Conservation (phyloP, 179 eudicot species). For the Beta corolliflora region DNA sequence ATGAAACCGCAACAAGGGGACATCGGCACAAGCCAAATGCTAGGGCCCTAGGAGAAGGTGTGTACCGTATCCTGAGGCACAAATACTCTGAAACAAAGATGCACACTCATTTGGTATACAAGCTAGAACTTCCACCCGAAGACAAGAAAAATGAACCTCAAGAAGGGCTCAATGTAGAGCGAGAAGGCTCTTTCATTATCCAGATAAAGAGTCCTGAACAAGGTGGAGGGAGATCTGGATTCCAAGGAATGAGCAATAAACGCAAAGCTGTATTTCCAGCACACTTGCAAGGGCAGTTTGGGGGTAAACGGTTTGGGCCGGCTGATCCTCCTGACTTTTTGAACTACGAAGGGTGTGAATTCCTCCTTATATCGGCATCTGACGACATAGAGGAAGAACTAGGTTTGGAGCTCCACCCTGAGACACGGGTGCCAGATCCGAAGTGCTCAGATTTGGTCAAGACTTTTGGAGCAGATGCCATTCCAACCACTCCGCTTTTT, state of each 20-base stretch:
- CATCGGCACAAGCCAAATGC: conserved; percentile 50
- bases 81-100: conserved; percentile 30
- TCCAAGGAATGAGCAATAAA: conserved; percentile 57
- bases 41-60: conserved; percentile 76
- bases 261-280: conserved; percentile 75
- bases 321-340: conserved; percentile 80
- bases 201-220: conserved; percentile 75
- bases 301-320: conserved; percentile 39
- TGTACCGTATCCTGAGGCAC: conserved; percentile 67
- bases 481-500: conserved; percentile 51
- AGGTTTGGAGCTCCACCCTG: conserved; percentile 57
- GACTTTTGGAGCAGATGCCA: conserved; percentile 48
- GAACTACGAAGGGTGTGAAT: conserved; percentile 86
- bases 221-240: conserved; percentile 25
- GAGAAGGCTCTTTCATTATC: conserved; percentile 63
- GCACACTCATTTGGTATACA: conserved; percentile 77
- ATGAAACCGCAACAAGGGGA: conserved; percentile 72
- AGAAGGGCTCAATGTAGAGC: conserved; percentile 47
- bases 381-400: conserved; percentile 67
- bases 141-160: conserved; percentile 46
- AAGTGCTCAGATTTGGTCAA: conserved; percentile 67
- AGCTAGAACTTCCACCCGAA: conserved; percentile 60
- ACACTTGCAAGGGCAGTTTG: conserved; percentile 57
- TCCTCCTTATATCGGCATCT: conserved; percentile 65
- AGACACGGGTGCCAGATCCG: conserved; percentile 31